A percentile compares a stretch with the other conserved stretches of the same genome.
Conservation (phyloP, 2,329 filamentous ascomycete genomes). For the Exophiala sp. region DNA sequence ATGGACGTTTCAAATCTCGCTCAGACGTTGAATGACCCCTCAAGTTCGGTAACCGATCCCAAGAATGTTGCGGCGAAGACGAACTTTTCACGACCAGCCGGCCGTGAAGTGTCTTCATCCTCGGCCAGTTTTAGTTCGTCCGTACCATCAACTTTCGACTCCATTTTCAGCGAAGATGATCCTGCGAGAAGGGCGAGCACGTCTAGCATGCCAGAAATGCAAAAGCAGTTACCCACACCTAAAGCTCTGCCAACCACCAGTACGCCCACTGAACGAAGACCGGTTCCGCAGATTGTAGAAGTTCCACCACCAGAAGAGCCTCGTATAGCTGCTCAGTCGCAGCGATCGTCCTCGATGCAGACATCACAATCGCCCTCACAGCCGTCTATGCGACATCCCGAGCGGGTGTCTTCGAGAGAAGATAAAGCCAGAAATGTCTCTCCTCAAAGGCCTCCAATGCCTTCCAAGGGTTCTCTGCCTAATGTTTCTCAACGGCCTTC, state of each 20-base stretch:
- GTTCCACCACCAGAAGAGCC: conserved; percentile 24
- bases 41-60: conserved; percentile 26
- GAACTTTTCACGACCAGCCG: conserved; percentile 27
- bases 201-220: conserved; percentile 36
- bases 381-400: conserved; percentile 39
- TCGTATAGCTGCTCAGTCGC: conserved; percentile 9
- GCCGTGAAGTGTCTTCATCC: conserved; percentile 14
- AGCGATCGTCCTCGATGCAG: conserved; percentile 20
- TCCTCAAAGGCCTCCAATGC: conserved; percentile 46
- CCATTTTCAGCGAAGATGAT: conserved; percentile 32
- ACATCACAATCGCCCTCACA: conserved; percentile 32
- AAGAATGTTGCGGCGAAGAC: conserved; percentile 25
- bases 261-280: conserved; percentile 46
- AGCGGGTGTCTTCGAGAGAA: conserved; percentile 51
- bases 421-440: conserved; percentile 33
- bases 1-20: conserved; percentile 41
- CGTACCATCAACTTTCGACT: conserved; percentile 29
- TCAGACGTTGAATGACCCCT: conserved; percentile 43
- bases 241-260: conserved; percentile 56
- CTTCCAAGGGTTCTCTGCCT: conserved; percentile 20
- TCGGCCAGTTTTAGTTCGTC: conserved; percentile 5
- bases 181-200: conserved; percentile 31
- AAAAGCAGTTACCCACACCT: conserved; percentile 55
- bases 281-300: conserved; percentile 53
- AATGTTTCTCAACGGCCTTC: conserved; percentile 15